Evolutionary conservation across 2,329 filamentous ascomycete genomes (phyloP), one percentile per base, ranked within the genome.

Genomic region (Beauveria brongniartii): DNA sequence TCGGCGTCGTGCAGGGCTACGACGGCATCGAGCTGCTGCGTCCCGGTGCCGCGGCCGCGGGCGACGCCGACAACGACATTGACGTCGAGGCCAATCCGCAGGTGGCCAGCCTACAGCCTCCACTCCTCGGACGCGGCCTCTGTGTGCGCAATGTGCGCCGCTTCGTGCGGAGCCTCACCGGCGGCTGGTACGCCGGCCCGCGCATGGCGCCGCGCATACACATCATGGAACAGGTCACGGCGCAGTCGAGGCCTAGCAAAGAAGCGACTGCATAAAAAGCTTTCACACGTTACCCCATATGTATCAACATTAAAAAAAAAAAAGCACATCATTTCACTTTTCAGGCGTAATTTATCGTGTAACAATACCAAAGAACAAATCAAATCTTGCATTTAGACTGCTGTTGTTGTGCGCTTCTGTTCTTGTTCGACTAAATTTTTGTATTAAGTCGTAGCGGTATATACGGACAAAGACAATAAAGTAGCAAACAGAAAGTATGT

Each of bases 101-200:
- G 26, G 65, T 61, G n/a, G 50, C 56, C 2, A 57, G 62, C 20
- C 58, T 61, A 5, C 59, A 61, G 3, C 65, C 66, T 24, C 69
- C 63, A 18, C 67, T 80, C 2, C 72, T 84, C 1, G 82, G 82
- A 2, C 74, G 74, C 40, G 82, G 78, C 1, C 72, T 70, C 40
- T 53, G 70, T 0, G 68, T 83, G 18, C 73, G 69, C 34, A 65
- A 65, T 28, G 57, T 79, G 40, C 77, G 77, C 61, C 71, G 76
- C 5, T 53, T 63, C 2, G 76, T 82, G 7, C 78, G 80, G 62
- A 64, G 63, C 28, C 62, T 73, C 5, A 85, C 82, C 0, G 79
- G 83, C 2, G 85, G 86, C 0, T 87, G 83, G 82, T 89, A 85
- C 85, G 65, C 83, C 65, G 86, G 85, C 0, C 85, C 84, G 26